A percentile compares a stretch with the other conserved stretches of the same genome.
Evolutionary conservation across 441 rosid species (phyloP).

Genomic region (Syzygium syzygioides): DNA sequence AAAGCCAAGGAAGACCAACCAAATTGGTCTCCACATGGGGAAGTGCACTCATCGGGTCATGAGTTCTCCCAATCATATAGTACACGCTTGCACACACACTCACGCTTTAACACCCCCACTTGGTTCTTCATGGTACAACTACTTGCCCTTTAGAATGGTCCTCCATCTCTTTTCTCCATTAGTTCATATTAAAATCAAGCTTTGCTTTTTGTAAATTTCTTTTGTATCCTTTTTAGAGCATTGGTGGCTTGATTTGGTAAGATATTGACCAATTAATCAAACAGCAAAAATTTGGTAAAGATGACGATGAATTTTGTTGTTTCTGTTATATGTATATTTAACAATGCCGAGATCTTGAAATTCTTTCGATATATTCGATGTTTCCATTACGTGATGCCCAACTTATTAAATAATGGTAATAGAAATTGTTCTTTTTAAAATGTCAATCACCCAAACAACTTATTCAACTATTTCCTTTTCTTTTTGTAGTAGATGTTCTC

Average conservation of each 20-base stretch:
- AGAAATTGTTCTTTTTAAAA: not conserved
- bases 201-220: not conserved
- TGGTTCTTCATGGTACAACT: not conserved
- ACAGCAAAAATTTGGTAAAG: not conserved
- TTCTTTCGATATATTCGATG: not conserved
- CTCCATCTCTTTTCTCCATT: not conserved
- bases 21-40: slow-evolving; percentile 46
- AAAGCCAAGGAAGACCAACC: slow-evolving; percentile 23
- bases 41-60: slow-evolving; percentile 6
- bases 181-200: not conserved
- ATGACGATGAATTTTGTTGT: not conserved
- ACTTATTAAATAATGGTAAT: not conserved
- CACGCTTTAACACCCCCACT: not conserved
- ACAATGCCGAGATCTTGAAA: not conserved
- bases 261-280: not conserved
- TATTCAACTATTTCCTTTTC: not conserved
- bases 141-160: not conserved
- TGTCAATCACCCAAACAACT: not conserved
- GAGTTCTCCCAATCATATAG: slow-evolving; percentile 17
- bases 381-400: not conserved
- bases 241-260: not conserved
- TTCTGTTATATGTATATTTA: rapidly evolving
- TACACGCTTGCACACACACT: not conserved
- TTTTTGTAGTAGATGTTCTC: not conserved
- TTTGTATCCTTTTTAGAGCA: not conserved